Conservation (phyloP, 805 yeast genomes). For the Wickerhamomyces queroliae region DNA sequence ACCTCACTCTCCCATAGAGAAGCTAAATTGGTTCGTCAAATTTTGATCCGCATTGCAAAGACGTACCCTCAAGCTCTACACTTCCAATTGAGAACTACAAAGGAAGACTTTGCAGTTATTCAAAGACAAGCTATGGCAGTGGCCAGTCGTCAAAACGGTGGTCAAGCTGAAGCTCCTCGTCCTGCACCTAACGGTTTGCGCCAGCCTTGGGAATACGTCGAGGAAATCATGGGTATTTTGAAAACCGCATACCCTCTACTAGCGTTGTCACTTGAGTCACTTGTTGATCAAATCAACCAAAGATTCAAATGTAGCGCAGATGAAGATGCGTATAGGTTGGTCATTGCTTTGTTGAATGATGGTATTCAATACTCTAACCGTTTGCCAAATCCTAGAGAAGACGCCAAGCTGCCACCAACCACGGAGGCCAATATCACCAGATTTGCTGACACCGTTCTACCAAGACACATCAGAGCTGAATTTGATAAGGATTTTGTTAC, state of each 20-base stretch:
- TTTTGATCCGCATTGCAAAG: constrained; percentile 88
- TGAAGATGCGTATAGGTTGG: constrained; percentile 92
- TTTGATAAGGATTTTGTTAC: constrained; percentile 88
- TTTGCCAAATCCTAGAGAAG: constrained; percentile 79
- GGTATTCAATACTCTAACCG: constrained; percentile 89
- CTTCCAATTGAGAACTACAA: constrained; percentile 91
- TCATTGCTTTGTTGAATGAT: constrained; percentile 88
- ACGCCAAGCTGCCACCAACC: constrained; percentile 81
- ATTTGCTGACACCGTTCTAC: constrained; percentile 90
- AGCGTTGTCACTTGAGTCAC: constrained; percentile 87
- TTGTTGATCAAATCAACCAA: constrained; percentile 93
- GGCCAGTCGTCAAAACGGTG: constrained; percentile 26
- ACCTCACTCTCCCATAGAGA: constrained; percentile 88
- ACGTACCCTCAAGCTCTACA: constrained; percentile 96
- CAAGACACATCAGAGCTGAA: constrained; percentile 81
- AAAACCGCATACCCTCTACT: constrained; percentile 95
- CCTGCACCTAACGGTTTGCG: constrained; percentile 27
- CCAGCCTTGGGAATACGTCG: constrained; percentile 92
- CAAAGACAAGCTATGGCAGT: constrained; percentile 68
- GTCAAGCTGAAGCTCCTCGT: constrained; percentile 2
- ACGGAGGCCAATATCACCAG: constrained; percentile 85
- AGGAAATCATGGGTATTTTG: constrained; percentile 88
- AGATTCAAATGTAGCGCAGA: constrained; percentile 91
- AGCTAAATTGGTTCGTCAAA: constrained; percentile 82
- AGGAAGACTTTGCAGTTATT: constrained; percentile 85